These are phyloP conservation scores for Leishmania tropica DNA, from an alignment of 208 protist genomes.

Conservation along the genomic window DNA sequence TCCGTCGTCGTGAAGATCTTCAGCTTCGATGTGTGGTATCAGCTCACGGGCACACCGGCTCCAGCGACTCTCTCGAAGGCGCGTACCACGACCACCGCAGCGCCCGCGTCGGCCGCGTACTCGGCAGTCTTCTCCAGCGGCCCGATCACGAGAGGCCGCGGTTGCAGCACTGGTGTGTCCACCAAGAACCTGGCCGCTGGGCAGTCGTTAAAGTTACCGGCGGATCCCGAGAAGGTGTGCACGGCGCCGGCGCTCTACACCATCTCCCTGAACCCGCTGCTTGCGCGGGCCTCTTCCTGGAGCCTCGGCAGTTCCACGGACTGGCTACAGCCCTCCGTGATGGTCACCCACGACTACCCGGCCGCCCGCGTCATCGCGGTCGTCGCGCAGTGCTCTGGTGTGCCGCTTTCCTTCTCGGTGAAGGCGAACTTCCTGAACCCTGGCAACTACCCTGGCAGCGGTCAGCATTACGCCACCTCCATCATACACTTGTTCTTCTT, in stretches of 20 bases:
- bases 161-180: background rate
- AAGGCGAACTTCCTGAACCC: conserved; percentile 36
- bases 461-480: conserved; percentile 35
- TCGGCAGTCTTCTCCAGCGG: background rate
- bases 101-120: background rate
- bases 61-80: background rate
- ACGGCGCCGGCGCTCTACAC: conserved; percentile 47
- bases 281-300: conserved; percentile 24
- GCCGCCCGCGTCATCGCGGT: conserved; percentile 42
- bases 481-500: conserved; percentile 50
- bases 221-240: conserved; percentile 37
- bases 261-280: conserved; percentile 33
- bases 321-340: conserved; percentile 20
- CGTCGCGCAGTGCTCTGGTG: conserved; percentile 58
- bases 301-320: conserved; percentile 15
- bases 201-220: conserved; percentile 12
- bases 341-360: conserved; percentile 29
- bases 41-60: conserved; percentile 23
- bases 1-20: conserved; percentile 56
- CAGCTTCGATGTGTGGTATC: conserved; percentile 43
- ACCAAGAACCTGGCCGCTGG: background rate
- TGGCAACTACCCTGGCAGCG: conserved; percentile 24
- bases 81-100: background rate
- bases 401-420: conserved; percentile 46
- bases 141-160: background rate